Conservation (phyloP, 768 basidiomycete species). For the Rhizopogon roseolus region DNA sequence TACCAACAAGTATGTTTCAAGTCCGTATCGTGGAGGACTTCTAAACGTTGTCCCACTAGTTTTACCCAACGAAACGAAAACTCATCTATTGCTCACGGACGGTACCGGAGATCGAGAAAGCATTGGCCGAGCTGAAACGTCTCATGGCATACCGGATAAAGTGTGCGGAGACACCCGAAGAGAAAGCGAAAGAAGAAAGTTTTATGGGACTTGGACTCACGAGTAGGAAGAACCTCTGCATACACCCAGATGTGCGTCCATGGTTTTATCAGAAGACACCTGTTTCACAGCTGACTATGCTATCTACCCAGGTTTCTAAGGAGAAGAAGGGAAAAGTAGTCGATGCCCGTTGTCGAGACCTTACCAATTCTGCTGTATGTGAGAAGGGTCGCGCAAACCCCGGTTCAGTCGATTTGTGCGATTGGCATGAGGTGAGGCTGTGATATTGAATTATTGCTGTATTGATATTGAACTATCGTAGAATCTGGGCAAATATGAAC, state of each 20-base stretch:
- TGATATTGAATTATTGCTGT: background rate
- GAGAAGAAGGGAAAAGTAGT: constrained; percentile 99
- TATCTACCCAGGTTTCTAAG: constrained; percentile 67
- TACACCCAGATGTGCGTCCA: constrained; percentile 81
- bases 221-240: constrained; percentile 93
- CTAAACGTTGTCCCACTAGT: constrained; percentile 41
- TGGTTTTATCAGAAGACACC: background rate
- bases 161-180: constrained; percentile 67
- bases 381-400: constrained; percentile 84
- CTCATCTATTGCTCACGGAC: constrained; percentile 99
- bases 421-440: constrained; percentile 87
- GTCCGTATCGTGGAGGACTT: background rate
- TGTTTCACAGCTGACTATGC: background rate
- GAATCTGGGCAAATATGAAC: constrained; percentile 80
- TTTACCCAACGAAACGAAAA: constrained; percentile 88
- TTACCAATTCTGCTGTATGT: constrained; percentile 80
- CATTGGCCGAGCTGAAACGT: constrained; percentile 89
- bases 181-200: constrained; percentile 69
- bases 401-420: constrained; percentile 86
- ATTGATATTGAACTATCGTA: constrained; percentile 26
- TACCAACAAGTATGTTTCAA: constrained; percentile 80
- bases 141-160: constrained; percentile 84
- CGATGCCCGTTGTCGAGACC: constrained; percentile 93
- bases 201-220: constrained; percentile 92
- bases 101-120: constrained; percentile 99